Evolutionary conservation across 495 filamentous ascomycete genomes (phyloP).

Genomic region (Tuber umbilicatum): DNA sequence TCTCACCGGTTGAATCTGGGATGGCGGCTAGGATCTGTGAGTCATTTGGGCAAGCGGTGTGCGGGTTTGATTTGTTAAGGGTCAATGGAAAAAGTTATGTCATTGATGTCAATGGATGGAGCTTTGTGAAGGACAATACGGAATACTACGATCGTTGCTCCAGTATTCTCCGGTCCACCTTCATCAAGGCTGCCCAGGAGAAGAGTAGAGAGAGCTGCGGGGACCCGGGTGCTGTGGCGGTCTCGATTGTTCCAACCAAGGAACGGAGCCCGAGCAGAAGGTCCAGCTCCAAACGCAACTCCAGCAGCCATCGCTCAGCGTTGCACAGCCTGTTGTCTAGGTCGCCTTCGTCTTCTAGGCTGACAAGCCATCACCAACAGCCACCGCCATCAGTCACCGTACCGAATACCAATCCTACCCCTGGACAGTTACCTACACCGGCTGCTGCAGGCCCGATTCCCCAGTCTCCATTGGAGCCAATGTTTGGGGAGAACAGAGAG

Average conservation of each 20-base stretch:
- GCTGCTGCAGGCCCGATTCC: slow-evolving; percentile 34
- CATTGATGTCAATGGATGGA: slow-evolving; percentile 99
- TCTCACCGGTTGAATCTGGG: slow-evolving; percentile 70
- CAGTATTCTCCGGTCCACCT: slow-evolving; percentile 75
- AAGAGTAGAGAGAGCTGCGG: slow-evolving; percentile 45
- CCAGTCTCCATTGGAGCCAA: slow-evolving; percentile 40
- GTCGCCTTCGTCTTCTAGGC: slow-evolving; percentile 42
- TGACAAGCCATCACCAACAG: slow-evolving; percentile 49
- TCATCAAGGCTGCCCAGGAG: slow-evolving; percentile 65
- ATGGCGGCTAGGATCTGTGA: slow-evolving; percentile 86
- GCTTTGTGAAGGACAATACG: slow-evolving; percentile 98
- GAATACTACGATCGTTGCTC: slow-evolving; percentile 94
- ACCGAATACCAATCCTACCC: slow-evolving; percentile 40
- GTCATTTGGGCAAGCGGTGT: slow-evolving; percentile 90
- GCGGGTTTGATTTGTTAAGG: slow-evolving; percentile 91
- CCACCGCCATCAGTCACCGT: slow-evolving; percentile 40
- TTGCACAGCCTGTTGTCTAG: slow-evolving; percentile 51
- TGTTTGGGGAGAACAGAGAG: slow-evolving; percentile 42
- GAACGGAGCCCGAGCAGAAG: slow-evolving; percentile 41
- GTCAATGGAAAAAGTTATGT: slow-evolving; percentile 86
- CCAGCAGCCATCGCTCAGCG: slow-evolving; percentile 43
- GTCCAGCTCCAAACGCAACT: slow-evolving; percentile 24
- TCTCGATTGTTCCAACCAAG: slow-evolving; percentile 30
- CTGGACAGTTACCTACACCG: slow-evolving; percentile 27
- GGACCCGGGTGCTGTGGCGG: slow-evolving; percentile 31